phyloP scores from a whole-genome alignment of 2,329 filamentous ascomycete species.

The Monosporascus sp. region DNA sequence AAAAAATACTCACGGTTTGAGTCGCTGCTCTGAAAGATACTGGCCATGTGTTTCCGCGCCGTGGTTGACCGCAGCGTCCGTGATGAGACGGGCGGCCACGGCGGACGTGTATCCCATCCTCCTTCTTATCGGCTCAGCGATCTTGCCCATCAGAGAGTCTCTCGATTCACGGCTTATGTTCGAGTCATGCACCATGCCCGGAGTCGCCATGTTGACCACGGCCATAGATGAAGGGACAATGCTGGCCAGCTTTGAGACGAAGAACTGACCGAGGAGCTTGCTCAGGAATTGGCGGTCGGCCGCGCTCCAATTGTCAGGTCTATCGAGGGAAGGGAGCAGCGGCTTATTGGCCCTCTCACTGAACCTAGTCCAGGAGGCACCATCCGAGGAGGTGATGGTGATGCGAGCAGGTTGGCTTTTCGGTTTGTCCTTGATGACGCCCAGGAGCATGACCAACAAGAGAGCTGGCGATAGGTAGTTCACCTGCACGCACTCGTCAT shows the following conservation, averaged over 20 bases:
- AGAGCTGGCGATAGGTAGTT: conserved; percentile 48
- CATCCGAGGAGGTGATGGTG: conserved; percentile 18
- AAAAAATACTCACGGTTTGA: conserved; percentile 4
- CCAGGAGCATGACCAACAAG: conserved; percentile 37
- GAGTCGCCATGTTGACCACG: conserved; percentile 4
- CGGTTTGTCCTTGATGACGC: conserved; percentile 13
- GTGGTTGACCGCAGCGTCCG: conserved; percentile 6
- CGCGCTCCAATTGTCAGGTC: not conserved
- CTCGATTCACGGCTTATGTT: not conserved
- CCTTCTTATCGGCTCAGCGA: conserved; percentile 1
- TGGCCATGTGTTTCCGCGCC: conserved; percentile 8
- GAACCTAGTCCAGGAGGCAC: conserved; percentile 12
- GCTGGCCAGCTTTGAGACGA: conserved; percentile 18
- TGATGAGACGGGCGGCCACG: conserved; percentile 2
- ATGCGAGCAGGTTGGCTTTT: conserved; percentile 2
- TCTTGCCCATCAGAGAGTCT: not conserved
- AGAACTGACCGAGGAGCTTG: conserved; percentile 13
- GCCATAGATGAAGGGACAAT: conserved; percentile 11
- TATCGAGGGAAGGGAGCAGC: conserved; percentile 1
- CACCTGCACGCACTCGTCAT: conserved; percentile 41
- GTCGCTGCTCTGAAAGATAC: conserved; percentile 5
- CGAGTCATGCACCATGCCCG: conserved; percentile 5
- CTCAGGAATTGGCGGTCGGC: conserved; percentile 9
- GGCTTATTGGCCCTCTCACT: conserved; percentile 1
- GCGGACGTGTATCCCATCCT: conserved; percentile 5